phyloP scores from a whole-genome alignment of 2,329 filamentous ascomycete species.

The Xylaria sp. region DNA sequence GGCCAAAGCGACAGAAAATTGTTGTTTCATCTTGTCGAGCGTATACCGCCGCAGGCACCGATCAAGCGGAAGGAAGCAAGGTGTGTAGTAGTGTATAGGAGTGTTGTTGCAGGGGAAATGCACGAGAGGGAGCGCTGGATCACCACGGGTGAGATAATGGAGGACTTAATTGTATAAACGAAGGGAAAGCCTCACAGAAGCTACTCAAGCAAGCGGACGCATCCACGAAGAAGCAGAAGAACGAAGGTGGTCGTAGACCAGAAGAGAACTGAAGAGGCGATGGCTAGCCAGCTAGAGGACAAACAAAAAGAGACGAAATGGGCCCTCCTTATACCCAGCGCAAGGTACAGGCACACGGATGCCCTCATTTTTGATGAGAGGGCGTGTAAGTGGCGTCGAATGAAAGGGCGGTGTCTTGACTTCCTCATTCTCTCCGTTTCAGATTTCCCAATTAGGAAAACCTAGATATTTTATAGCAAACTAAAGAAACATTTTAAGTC shows the following conservation, averaged over 20 bases:
- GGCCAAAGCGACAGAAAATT: conserved; percentile 38
- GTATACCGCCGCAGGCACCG: background rate
- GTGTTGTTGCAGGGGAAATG: too few species aligned
- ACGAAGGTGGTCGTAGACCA: background rate
- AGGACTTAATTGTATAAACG: conserved; percentile 12
- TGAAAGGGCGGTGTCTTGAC: too few species aligned
- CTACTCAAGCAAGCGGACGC: conserved; percentile 16
- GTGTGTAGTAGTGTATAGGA: too few species aligned
- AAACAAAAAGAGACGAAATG: background rate
- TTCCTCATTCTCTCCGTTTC: too few species aligned
- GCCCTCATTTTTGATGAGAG: too few species aligned
- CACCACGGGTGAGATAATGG: conserved; percentile 1
- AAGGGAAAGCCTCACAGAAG: conserved; percentile 26
- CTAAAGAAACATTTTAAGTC: too few species aligned
- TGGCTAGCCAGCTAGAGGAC: background rate
- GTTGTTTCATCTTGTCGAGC: conserved; percentile 44
- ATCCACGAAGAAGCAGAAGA: conserved; percentile 1
- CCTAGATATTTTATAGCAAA: too few species aligned
- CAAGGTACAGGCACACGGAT: background rate
- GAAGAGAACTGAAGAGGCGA: too few species aligned
- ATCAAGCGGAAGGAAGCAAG: background rate
- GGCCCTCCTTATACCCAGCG: background rate
- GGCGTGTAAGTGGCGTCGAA: too few species aligned
- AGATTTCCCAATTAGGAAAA: too few species aligned
- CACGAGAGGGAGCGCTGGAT: background rate